Conservation (phyloP, 495 filamentous ascomycete species). For the Tirmania nivea region DNA sequence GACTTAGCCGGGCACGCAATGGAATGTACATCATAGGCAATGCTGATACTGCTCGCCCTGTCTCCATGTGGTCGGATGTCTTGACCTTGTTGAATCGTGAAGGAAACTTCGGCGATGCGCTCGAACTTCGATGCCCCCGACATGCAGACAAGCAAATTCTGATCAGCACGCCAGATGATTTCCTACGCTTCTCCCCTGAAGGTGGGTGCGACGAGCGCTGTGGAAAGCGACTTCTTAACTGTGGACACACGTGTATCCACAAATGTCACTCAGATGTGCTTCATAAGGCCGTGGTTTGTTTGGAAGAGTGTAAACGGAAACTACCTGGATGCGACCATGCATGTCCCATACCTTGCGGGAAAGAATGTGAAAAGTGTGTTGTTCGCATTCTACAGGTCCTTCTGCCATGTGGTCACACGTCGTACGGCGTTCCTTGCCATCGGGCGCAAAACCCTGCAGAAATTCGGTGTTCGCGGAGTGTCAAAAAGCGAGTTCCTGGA, state of each 20-base stretch:
- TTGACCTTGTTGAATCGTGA: slow-evolving; percentile 28
- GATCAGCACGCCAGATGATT: slow-evolving; percentile 40
- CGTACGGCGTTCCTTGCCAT: slow-evolving; percentile 30
- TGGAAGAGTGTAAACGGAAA: slow-evolving; percentile 36
- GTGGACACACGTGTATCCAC: slow-evolving; percentile 48
- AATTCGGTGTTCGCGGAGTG: slow-evolving; percentile 22
- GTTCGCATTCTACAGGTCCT: slow-evolving; percentile 23
- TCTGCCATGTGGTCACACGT: slow-evolving; percentile 39
- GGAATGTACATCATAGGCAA: slow-evolving; percentile 80
- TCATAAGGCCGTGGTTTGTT: slow-evolving; percentile 40
- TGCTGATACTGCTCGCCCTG: slow-evolving; percentile 31
- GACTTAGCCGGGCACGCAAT: slow-evolving; percentile 40
- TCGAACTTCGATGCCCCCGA: slow-evolving; percentile 42
- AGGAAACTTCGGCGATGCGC: slow-evolving; percentile 29
- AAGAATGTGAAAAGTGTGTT: slow-evolving; percentile 26
- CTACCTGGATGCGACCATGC: slow-evolving; percentile 36
- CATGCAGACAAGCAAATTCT: slow-evolving; percentile 36
- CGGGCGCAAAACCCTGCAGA: slow-evolving; percentile 24
- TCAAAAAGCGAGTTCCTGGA: slow-evolving; percentile 26
- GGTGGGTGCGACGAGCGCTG: slow-evolving; percentile 48
- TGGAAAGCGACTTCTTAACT: slow-evolving; percentile 30
- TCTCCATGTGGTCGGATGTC: slow-evolving; percentile 51
- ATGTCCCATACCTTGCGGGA: slow-evolving; percentile 40
- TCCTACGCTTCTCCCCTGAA: slow-evolving; percentile 38
- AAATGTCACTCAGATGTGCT: slow-evolving; percentile 49